Evolutionary conservation across 2,329 filamentous ascomycete genomes (phyloP), one percentile per base, ranked within the genome.

Genomic region (Fusarium dimerum): DNA sequence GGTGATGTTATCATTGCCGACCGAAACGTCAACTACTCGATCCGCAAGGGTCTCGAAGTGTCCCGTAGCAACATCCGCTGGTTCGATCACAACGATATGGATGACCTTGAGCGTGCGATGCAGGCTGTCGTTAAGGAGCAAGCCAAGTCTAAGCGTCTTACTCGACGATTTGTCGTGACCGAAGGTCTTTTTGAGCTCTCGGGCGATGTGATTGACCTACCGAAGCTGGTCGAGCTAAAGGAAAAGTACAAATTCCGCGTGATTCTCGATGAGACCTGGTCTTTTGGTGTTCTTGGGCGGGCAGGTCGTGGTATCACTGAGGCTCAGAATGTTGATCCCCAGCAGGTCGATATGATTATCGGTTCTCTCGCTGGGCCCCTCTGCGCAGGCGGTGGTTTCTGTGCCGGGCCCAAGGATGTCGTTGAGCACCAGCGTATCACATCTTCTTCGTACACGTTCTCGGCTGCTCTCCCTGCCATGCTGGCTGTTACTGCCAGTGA

Each of bases 1-100:
- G 94, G 94, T 46, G 94, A 99, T 71, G 90, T 97, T 67, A 97
- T 99, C 64, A 90, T 99, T 48, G 94, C 92, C 40, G 94, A 99
- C 74, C 89, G 89, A 61, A 90, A 91, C 36, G 89, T 94, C 69
- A 97, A 96, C 71, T 97, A 90, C 76, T 86, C 93, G 11, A 93
- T 97, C 63, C 88, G 94, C 48, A 96, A 96, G 73, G 95, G 94
- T 36, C 82, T 99, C 8, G 92, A 99, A 75, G 91, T 96, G 53
- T 94, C 89, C 26, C 83, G 94, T 55, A 96, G 92, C 75, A 93
- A 84, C 49, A 90, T 99, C 57, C 82, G 87, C 55, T 99, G 93
- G 92, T 99, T 89, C 72, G 87, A 96, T 63, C 94, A 99, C 72
- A 94, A 95, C 68, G 90, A 99, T 68, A 92, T 97, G 89, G 88